Evolutionary conservation across 2,329 filamentous ascomycete species (phyloP).

Genomic region (Fusarium albosuccineum): DNA sequence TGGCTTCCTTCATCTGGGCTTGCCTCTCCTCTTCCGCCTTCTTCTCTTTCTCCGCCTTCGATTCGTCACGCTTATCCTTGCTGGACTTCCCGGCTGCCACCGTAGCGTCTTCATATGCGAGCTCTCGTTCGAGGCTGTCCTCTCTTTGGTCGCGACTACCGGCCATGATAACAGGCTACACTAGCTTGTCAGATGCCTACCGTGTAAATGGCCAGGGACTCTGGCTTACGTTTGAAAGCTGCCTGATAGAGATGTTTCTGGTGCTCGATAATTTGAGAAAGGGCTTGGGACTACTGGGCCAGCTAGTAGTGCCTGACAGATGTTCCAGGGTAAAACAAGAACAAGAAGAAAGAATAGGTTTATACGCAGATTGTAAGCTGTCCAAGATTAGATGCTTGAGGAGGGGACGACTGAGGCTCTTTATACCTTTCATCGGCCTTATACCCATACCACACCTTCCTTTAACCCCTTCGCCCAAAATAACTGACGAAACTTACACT

Average conservation of each 20-base stretch:
- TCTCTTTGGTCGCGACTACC: background rate
- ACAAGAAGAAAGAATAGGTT: background rate
- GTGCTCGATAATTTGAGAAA: background rate
- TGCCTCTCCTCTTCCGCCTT: slow-evolving; percentile 1
- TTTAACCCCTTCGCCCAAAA: background rate
- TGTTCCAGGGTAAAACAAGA: background rate
- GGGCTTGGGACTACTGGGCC: background rate
- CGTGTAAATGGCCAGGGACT: background rate
- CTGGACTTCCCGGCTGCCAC: background rate
- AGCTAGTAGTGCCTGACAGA: background rate
- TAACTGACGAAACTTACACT: background rate
- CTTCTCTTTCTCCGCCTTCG: background rate
- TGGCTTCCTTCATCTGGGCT: slow-evolving; percentile 2
- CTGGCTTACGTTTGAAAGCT: background rate
- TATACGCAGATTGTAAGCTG: background rate
- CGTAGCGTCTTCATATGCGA: slow-evolving; percentile 1
- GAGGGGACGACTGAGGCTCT: background rate
- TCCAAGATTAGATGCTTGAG: background rate
- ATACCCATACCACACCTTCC: background rate
- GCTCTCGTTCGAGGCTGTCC: slow-evolving; percentile 1
- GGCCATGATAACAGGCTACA: background rate
- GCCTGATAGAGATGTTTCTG: background rate
- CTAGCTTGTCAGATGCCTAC: background rate
- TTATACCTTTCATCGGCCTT: background rate
- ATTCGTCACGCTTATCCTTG: slow-evolving; percentile 3